A percentile compares a stretch with the other conserved stretches of the same genome.
Evolutionary conservation across 768 basidiomycete species (phyloP).

Genomic region (Pleurotus sapidus): DNA sequence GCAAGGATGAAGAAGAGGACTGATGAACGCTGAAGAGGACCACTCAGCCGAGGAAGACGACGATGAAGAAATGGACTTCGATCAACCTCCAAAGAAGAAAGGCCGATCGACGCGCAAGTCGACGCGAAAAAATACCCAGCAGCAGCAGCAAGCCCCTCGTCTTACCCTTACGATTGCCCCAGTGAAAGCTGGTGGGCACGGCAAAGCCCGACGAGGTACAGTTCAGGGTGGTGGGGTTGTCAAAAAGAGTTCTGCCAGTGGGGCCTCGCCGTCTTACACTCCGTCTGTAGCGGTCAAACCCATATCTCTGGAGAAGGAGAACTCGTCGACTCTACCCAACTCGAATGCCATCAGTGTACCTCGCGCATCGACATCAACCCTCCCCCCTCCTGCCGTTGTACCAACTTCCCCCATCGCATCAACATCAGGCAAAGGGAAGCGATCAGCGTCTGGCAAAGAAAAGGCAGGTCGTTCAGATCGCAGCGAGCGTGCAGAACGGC

Average conservation of each 20-base stretch:
- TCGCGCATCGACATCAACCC: slow-evolving; percentile 21
- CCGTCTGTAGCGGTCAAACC: slow-evolving; percentile 10
- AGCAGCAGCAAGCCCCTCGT: slow-evolving; percentile 20
- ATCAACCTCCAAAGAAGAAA: slow-evolving; percentile 17
- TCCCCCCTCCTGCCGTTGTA: slow-evolving; percentile 9
- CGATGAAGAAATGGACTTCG: slow-evolving; percentile 28
- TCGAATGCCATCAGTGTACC: background rate
- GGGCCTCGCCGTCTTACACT: slow-evolving; percentile 10
- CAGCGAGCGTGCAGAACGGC: slow-evolving; percentile 2
- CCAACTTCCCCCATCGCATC: slow-evolving; percentile 11
- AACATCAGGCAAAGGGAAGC: background rate
- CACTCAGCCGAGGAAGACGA: slow-evolving; percentile 23
- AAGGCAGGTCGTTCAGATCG: background rate
- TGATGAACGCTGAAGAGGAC: slow-evolving; percentile 19
- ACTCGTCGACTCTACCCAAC: slow-evolving; percentile 7
- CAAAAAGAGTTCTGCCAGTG: slow-evolving; percentile 45
- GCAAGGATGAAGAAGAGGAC: slow-evolving; percentile 35
- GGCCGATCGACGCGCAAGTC: slow-evolving; percentile 7
- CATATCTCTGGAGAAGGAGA: slow-evolving; percentile 33
- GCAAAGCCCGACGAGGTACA: slow-evolving; percentile 60
- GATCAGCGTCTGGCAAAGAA: slow-evolving; percentile 1
- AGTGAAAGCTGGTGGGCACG: slow-evolving; percentile 57
- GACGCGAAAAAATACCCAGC: slow-evolving; percentile 8
- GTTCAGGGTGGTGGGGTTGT: slow-evolving; percentile 72
- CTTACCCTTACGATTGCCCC: slow-evolving; percentile 48